Evolutionary conservation across 2,329 filamentous ascomycete genomes (phyloP).

Genomic region (Xylaria multiplex): DNA sequence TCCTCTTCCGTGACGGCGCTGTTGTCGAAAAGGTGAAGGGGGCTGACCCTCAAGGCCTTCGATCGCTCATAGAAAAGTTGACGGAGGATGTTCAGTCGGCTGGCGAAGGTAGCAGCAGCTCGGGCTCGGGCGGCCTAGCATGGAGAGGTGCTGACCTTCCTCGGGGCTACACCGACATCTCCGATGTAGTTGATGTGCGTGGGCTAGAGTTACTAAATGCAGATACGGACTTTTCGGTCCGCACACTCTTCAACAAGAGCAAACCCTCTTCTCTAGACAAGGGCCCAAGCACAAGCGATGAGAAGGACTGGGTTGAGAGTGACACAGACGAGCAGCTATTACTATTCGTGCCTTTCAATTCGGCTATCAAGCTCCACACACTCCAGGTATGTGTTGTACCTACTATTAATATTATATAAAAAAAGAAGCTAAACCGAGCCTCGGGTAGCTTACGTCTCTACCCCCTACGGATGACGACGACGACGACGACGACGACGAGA

Average conservation of each 20-base stretch:
- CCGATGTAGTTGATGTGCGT: constrained; percentile 79
- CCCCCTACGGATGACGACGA: constrained; percentile 59
- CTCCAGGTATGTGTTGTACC: constrained; percentile 62
- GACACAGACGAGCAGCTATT: constrained; percentile 97
- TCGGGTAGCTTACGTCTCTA: constrained; percentile 79
- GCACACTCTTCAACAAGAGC: constrained; percentile 76
- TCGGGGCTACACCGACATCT: constrained; percentile 84
- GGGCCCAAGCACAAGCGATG: constrained; percentile 90
- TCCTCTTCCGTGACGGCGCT: constrained; percentile 81
- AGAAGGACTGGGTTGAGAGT: constrained; percentile 90
- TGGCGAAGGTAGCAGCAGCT: constrained; percentile 55
- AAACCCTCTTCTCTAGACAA: constrained; percentile 75
- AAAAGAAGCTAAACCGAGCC: constrained; percentile 43
- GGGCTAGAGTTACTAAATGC: constrained; percentile 89
- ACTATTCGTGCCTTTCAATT: constrained; percentile 90
- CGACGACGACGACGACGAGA: constrained; percentile 72
- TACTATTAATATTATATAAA: constrained; percentile 14
- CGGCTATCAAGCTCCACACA: constrained; percentile 88
- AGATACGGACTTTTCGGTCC: constrained; percentile 77
- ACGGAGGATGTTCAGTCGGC: constrained; percentile 69
- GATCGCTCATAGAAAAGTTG: constrained; percentile 76
- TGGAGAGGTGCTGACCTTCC: constrained; percentile 84
- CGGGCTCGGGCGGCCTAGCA: constrained; percentile 56
- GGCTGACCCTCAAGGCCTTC: constrained; percentile 76
- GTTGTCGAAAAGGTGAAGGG: constrained; percentile 76